These are phyloP conservation scores for Leccinum barrowsii DNA, from an alignment of 768 basidiomycete species.

Conservation along the genomic window DNA sequence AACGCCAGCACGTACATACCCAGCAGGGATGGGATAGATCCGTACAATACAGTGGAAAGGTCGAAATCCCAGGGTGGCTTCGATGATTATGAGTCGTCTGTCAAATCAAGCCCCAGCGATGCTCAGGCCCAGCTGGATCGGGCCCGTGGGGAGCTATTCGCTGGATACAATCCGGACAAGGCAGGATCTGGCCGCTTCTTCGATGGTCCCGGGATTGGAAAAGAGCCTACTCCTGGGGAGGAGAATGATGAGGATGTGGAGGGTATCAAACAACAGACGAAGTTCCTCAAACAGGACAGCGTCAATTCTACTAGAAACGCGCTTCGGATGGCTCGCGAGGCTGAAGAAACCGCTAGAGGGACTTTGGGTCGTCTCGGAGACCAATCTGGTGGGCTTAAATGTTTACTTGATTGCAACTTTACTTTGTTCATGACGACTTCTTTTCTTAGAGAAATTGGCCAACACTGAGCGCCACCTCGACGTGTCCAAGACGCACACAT, in stretches of 20 bases:
- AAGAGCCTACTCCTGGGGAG: conserved; percentile 55
- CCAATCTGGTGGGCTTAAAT: conserved; percentile 74
- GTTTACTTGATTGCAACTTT: background rate
- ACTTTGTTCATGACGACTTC: background rate
- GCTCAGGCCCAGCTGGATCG: conserved; percentile 49
- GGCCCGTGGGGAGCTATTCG: conserved; percentile 71
- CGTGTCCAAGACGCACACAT: conserved; percentile 82
- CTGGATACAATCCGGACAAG: conserved; percentile 66
- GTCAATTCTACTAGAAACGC: conserved; percentile 89
- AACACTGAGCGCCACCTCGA: conserved; percentile 95
- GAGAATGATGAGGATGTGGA: conserved; percentile 88
- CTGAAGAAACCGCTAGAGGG: conserved; percentile 89
- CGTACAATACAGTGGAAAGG: conserved; percentile 36
- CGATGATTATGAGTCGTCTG: conserved; percentile 24
- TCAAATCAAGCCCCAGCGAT: conserved; percentile 13
- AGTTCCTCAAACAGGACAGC: conserved; percentile 87
- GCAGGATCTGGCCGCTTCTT: conserved; percentile 63
- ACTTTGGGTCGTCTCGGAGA: conserved; percentile 82
- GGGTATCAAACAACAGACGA: conserved; percentile 90
- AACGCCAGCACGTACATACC: conserved; percentile 61
- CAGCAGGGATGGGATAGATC: conserved; percentile 62
- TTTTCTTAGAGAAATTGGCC: conserved; percentile 68
- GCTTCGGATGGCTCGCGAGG: conserved; percentile 88
- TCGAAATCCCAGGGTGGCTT: conserved; percentile 24
- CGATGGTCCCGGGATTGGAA: conserved; percentile 51